Percentiles rank a stretch among this genome's conserved stretches.
phyloP scores from a whole-genome alignment of 2,329 filamentous ascomycete species.

The Colletotrichum sp. region DNA sequence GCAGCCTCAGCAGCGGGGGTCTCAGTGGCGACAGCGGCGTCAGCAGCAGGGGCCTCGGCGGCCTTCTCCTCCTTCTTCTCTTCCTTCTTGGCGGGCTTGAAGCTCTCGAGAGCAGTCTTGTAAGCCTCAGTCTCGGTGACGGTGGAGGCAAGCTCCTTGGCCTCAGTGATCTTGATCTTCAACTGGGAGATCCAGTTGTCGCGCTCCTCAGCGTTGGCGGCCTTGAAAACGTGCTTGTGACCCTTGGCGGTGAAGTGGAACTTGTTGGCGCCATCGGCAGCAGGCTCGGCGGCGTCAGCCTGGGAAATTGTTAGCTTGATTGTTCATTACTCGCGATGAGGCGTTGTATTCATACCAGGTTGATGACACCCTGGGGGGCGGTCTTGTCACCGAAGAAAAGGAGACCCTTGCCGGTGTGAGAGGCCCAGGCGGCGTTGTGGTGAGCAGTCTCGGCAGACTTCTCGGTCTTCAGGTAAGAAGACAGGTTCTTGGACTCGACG shows the following conservation, averaged over 20 bases:
- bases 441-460: slow-evolving; percentile 79
- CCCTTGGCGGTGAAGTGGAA: slow-evolving; percentile 86
- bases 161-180: slow-evolving; percentile 83
- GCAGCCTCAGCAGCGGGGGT: slow-evolving; percentile 30
- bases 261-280: slow-evolving; percentile 77
- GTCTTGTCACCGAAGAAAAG: slow-evolving; percentile 91
- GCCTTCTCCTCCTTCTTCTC: slow-evolving; percentile 54
- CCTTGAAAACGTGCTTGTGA: slow-evolving; percentile 96
- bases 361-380: slow-evolving; percentile 80
- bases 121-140: slow-evolving; percentile 84
- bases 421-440: slow-evolving; percentile 85
- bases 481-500: slow-evolving; percentile 75
- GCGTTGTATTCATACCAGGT: slow-evolving; percentile 67
- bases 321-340: background rate
- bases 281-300: slow-evolving; percentile 71
- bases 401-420: slow-evolving; percentile 93
- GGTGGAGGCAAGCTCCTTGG: slow-evolving; percentile 77
- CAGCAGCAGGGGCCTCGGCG: slow-evolving; percentile 44
- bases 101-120: slow-evolving; percentile 82
- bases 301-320: slow-evolving; percentile 37
- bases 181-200: slow-evolving; percentile 91
- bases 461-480: slow-evolving; percentile 83
- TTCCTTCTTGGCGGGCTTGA: slow-evolving; percentile 52
- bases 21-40: slow-evolving; percentile 34
- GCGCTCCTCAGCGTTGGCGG: slow-evolving; percentile 74